Percentiles rank a stretch among this genome's conserved stretches.
Evolutionary conservation across 2,329 filamentous ascomycete genomes (phyloP).

Genomic region (Stagonosporopsis cucurbitacearum): DNA sequence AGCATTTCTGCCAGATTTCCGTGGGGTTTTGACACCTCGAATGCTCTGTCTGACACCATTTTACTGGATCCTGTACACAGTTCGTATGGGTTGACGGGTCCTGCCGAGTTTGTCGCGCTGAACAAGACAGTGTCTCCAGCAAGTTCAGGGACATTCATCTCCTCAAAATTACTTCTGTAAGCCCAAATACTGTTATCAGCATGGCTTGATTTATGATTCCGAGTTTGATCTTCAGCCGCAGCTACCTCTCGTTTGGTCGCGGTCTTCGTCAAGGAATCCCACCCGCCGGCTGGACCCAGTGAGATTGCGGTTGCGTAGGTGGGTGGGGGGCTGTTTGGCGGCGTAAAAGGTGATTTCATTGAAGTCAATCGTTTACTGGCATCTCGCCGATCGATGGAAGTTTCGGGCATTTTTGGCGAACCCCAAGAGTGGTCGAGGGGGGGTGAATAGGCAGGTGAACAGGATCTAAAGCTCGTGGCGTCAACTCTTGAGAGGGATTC

Average conservation of each 20-base stretch:
- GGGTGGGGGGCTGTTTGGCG: constrained; percentile 6
- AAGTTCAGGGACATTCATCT: constrained; percentile 14
- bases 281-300: background rate
- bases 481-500: background rate
- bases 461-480: too few species aligned
- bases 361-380: background rate
- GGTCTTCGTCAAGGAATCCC: too few species aligned
- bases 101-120: constrained; percentile 28
- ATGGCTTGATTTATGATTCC: background rate
- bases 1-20: constrained; percentile 16
- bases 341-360: background rate
- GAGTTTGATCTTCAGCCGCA: background rate
- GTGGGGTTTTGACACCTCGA: too few species aligned
- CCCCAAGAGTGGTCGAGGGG: background rate
- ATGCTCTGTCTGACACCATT: background rate
- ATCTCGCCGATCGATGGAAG: background rate
- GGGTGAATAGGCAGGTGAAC: background rate
- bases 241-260: background rate
- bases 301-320: constrained; percentile 3
- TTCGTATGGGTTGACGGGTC: constrained; percentile 29
- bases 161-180: background rate
- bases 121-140: constrained; percentile 18
- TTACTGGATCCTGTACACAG: background rate
- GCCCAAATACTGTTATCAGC: background rate
- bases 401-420: background rate